Base-by-base conservation (phyloP, 306 rosid genomes). In the Cucumis hystrix region DNA sequence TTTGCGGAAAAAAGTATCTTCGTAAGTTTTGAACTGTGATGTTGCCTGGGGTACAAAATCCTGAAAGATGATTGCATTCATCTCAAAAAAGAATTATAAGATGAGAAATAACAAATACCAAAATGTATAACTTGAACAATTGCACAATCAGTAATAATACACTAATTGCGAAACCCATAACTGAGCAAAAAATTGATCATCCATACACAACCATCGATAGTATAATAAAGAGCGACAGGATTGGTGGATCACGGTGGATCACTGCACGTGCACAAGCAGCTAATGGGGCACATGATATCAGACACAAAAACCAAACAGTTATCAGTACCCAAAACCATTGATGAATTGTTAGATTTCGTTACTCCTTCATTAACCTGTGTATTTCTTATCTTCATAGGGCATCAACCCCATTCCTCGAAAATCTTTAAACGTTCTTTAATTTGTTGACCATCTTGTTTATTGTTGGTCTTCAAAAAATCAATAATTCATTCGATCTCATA, bases 1-100 rank as follows among this genome's bases (percentile, higher is more conserved):
- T 66, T 84, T 86, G 82, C 79, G 78, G 87, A 94, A 47, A 85
- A 92, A 84, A 51, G 84, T 87, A 49, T 87, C 88, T 83, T 94
- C 98, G 70, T 83, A 88, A 63, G 86, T 78, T 82, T 71, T 89
- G 40, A 60, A 89, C 37, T 73, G 83, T 54, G 89, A 84, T 54
- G 77, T 51, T 30, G 86, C 87, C 75, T 75, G 83, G 28, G 86
- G 91, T 64, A 90, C 81, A 66, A 76, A 82, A 78, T 84, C 85
- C 97, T 91, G 89, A 80, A 86, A 78, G 30, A 61, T 47, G n/a
- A 47, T 43, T 43, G 7, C 30, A 47, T 61, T 76, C 39, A 25
- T 62, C 70, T 25, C 70, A 77, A 39, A 30, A 33, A 6, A 5
- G 8, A 51, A 17, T 30, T 8, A 52, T 56, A 74, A 10, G 16